These are phyloP conservation scores for Penicillium atrosanguineum DNA, from an alignment of 495 filamentous ascomycete genomes.

Conservation along the genomic window DNA sequence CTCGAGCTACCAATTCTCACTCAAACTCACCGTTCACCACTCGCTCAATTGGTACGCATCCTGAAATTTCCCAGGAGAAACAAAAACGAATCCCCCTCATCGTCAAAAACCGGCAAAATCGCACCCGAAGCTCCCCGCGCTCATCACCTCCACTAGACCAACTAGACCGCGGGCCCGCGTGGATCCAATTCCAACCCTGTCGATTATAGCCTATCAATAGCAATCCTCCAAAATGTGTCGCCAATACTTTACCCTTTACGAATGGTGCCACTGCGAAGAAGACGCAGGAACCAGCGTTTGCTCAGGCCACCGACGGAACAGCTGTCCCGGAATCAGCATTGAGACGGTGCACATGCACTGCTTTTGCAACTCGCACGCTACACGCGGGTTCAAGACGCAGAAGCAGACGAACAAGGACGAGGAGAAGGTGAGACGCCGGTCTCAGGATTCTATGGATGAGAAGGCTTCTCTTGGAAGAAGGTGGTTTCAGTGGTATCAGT, in stretches of 20 bases:
- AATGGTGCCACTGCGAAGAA: constrained; percentile 47
- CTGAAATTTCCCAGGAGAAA: too few relatives aligned
- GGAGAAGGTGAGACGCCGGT: constrained; percentile 22
- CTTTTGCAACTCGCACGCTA: constrained; percentile 44
- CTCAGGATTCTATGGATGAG: constrained; percentile 29
- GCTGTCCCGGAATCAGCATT: constrained; percentile 34
- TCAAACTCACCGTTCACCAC: background rate
- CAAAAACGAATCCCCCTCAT: too few relatives aligned
- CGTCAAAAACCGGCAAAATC: background rate
- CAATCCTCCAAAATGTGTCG: constrained; percentile 36
- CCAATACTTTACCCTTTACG: constrained; percentile 43
- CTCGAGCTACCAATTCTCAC: background rate
- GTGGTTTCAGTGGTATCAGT: constrained; percentile 36
- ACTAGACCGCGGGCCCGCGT: background rate
- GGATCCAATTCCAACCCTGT: background rate
- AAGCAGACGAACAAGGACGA: constrained; percentile 31
- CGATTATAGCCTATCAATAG: background rate
- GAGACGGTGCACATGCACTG: constrained; percentile 47
- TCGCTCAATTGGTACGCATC: background rate
- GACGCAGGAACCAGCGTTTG: constrained; percentile 35
- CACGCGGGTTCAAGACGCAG: constrained; percentile 36
- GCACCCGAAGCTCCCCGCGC: background rate
- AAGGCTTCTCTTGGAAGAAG: constrained; percentile 28
- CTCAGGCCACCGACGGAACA: constrained; percentile 26
- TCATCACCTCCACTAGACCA: background rate